Percentiles rank a stretch among this genome's conserved stretches.
Evolutionary conservation across 1,139 yeast species (phyloP).

Genomic region (Eremothecium coryli): DNA sequence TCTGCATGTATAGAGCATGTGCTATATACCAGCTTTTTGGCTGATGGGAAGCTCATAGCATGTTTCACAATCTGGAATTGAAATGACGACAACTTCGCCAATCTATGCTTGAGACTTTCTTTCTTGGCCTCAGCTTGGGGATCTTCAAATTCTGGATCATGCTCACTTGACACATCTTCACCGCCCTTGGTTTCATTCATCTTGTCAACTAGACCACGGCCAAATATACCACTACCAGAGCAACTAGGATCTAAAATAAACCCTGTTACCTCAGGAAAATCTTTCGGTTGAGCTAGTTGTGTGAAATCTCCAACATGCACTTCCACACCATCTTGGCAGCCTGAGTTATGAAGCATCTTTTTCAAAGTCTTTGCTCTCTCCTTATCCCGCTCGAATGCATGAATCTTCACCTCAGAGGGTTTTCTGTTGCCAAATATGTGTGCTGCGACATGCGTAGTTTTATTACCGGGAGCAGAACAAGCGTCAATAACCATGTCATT

Average conservation of each 20-base stretch:
- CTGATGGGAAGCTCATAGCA: slow-evolving; percentile 74
- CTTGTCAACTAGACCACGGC: slow-evolving; percentile 39
- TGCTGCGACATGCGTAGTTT: slow-evolving; percentile 87
- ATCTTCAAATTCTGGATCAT: slow-evolving; percentile 31
- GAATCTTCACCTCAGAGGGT: slow-evolving; percentile 33
- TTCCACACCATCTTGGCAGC: slow-evolving; percentile 43
- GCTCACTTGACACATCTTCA: slow-evolving; percentile 26
- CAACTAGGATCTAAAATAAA: slow-evolving; percentile 93
- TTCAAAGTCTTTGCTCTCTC: slow-evolving; percentile 62
- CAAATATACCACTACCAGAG: slow-evolving; percentile 95
- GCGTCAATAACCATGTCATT: slow-evolving; percentile 70
- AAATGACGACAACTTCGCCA: slow-evolving; percentile 69
- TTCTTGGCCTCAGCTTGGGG: slow-evolving; percentile 33
- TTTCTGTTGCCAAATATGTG: slow-evolving; percentile 30
- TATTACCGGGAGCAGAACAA: slow-evolving; percentile 98
- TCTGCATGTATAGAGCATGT: slow-evolving; percentile 92
- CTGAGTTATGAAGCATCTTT: slow-evolving; percentile 75
- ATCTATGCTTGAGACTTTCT: slow-evolving; percentile 44
- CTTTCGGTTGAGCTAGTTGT: slow-evolving; percentile 43
- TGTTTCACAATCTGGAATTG: slow-evolving; percentile 83
- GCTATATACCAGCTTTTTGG: slow-evolving; percentile 75
- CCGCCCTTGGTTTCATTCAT: slow-evolving; percentile 22
- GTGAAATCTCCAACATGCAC: slow-evolving; percentile 85
- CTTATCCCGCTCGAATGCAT: slow-evolving; percentile 82
- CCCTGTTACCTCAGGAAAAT: slow-evolving; percentile 62